A percentile compares a stretch with the other conserved stretches of the same genome.
Conservation (phyloP, 148 eudicot genomes). For the Rheum nobile region DNA sequence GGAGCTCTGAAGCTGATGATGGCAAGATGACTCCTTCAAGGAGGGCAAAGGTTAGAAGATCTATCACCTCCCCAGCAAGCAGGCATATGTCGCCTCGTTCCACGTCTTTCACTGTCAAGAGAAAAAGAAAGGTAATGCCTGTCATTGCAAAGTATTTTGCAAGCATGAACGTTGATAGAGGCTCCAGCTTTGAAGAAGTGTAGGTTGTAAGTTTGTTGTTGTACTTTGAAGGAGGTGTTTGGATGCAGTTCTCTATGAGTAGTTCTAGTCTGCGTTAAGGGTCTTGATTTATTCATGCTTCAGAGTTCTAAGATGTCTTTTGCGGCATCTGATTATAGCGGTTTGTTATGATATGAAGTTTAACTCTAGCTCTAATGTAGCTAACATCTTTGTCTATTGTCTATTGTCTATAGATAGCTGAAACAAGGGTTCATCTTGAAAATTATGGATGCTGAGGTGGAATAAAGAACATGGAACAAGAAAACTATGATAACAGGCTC, state of each 20-base stretch:
- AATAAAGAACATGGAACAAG: background rate
- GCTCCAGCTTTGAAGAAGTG: slow-evolving; percentile 14
- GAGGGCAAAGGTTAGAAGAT: slow-evolving; percentile 34
- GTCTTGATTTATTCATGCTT: background rate
- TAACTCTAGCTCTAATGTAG: background rate
- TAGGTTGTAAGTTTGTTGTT: background rate
- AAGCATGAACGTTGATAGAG: slow-evolving; percentile 19
- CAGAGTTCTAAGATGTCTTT: background rate
- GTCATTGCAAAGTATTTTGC: slow-evolving; percentile 41
- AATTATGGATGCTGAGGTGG: background rate
- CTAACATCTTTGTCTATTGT: background rate
- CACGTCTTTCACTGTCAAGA: slow-evolving; percentile 28
- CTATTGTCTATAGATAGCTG: background rate
- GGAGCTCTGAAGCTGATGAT: slow-evolving; percentile 14
- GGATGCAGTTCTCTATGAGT: background rate
- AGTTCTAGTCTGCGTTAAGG: background rate
- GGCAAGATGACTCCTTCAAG: slow-evolving; percentile 29
- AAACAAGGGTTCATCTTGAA: background rate
- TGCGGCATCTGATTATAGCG: background rate
- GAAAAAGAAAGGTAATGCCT: slow-evolving; percentile 45
- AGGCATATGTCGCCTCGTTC: slow-evolving; percentile 31
- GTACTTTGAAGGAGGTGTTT: no score
- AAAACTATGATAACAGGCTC: background rate
- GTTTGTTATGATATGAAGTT: background rate
- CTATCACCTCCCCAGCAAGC: slow-evolving; percentile 33